Evolutionary conservation across 2,329 filamentous ascomycete species (phyloP).

Genomic region (Calonectria multiphialidica): DNA sequence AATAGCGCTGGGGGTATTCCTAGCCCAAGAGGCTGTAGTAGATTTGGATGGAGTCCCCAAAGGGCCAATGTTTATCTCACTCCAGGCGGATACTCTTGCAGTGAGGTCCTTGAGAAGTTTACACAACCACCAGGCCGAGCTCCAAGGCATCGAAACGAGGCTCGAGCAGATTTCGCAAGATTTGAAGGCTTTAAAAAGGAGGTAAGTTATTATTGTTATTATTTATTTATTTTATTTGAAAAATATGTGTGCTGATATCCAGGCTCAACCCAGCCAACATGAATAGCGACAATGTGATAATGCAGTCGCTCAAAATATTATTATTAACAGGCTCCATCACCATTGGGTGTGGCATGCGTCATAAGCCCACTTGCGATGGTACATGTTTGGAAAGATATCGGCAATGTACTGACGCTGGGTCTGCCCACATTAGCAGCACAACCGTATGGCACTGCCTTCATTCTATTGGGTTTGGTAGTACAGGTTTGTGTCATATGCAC

Average conservation of each 20-base stretch:
- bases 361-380: background rate
- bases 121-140: rapidly evolving
- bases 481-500: background rate
- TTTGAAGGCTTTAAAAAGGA: background rate
- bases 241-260: background rate
- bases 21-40: background rate
- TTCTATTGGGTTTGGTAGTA: background rate
- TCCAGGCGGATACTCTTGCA: background rate
- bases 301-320: background rate
- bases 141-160: background rate
- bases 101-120: background rate
- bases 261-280: background rate
- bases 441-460: background rate
- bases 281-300: background rate
- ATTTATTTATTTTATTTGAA: too few species aligned
- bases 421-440: background rate
- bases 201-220: too few species aligned
- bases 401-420: background rate
- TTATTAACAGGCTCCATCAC: background rate
- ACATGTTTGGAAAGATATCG: background rate
- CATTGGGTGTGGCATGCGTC: background rate
- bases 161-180: background rate
- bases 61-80: constrained; percentile 12
- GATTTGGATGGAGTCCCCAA: constrained; percentile 2
- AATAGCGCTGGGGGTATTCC: background rate